phyloP scores from a whole-genome alignment of 1,284 basidiomycete genomes.

The Hemileia vastatrix region DNA sequence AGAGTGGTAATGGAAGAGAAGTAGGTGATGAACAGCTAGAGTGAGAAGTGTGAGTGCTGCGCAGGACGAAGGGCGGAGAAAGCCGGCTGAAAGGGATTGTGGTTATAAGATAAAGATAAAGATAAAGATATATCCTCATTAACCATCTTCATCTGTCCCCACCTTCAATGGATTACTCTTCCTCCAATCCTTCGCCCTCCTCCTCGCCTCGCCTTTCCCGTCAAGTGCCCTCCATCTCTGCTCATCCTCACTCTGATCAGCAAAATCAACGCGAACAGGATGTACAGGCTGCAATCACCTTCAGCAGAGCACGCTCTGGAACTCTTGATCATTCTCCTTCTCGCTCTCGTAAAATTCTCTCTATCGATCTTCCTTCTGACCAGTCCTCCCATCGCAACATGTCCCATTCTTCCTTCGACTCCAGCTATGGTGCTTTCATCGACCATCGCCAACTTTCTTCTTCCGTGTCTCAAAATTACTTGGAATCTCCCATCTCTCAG shows the following conservation, averaged over 20 bases:
- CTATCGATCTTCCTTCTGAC: neutral
- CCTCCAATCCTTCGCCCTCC: too few relatives aligned
- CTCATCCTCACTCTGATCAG: constrained; percentile 43
- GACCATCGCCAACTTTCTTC: constrained; percentile 9
- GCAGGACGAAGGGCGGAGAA: too few relatives aligned
- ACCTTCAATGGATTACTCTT: too few relatives aligned
- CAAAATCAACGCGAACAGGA: constrained; percentile 76
- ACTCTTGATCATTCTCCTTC: neutral
- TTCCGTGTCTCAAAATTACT: neutral
- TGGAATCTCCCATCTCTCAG: neutral
- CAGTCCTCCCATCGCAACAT: neutral
- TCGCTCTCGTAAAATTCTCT: too few relatives aligned
- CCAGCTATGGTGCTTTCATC: constrained; percentile 14
- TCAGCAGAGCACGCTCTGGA: constrained; percentile 48
- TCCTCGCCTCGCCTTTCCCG: too few relatives aligned
- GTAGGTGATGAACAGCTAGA: too few relatives aligned
- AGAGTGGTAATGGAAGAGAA: too few relatives aligned
- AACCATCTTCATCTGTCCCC: too few relatives aligned
- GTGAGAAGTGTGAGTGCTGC: too few relatives aligned
- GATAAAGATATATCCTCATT: too few relatives aligned
- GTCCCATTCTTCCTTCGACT: neutral
- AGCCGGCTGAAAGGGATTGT: too few relatives aligned
- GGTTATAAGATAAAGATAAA: too few relatives aligned
- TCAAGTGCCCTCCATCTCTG: neutral
- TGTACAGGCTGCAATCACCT: constrained; percentile 70